These are phyloP conservation scores for Fusarium sublunatum DNA, from an alignment of 2,329 filamentous ascomycete genomes.

Conservation along the genomic window DNA sequence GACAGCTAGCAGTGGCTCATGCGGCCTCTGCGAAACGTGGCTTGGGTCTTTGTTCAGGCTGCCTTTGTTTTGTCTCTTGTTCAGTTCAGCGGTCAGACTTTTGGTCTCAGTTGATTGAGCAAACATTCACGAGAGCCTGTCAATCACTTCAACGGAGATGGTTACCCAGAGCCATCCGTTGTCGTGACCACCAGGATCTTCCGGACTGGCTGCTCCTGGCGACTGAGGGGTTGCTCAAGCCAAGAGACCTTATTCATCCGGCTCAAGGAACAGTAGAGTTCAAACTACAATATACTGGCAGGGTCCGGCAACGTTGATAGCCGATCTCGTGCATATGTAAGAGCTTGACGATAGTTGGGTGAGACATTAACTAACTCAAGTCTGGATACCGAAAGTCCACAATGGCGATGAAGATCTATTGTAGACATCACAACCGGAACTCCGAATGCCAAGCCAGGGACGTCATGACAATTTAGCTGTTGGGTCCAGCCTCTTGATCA, in stretches of 20 bases:
- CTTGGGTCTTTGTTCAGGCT: constrained; percentile 36
- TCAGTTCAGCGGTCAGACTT: constrained; percentile 22
- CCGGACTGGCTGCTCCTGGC: constrained; percentile 30
- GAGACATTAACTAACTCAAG: constrained; percentile 24
- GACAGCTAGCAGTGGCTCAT: constrained; percentile 33
- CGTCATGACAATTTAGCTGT: constrained; percentile 19
- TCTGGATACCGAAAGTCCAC: constrained; percentile 10
- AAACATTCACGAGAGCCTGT: constrained; percentile 14
- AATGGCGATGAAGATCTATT: not conserved
- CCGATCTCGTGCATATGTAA: constrained; percentile 11
- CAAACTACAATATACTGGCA: constrained; percentile 13
- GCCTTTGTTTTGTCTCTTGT: constrained; percentile 30
- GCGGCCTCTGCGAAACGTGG: constrained; percentile 37
- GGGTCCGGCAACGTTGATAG: not conserved
- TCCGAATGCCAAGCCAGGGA: constrained; percentile 6
- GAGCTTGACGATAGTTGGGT: constrained; percentile 17
- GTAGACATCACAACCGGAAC: constrained; percentile 3
- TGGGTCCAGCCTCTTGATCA: constrained; percentile 10
- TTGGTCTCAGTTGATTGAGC: constrained; percentile 17
- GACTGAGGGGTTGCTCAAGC: constrained; percentile 27
- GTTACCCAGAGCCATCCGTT: constrained; percentile 1
- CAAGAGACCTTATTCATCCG: constrained; percentile 18
- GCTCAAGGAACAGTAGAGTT: constrained; percentile 30
- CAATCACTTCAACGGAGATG: constrained; percentile 8
- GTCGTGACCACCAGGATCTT: not conserved